Conservation (phyloP, 176 grass and related monocot species). For the Oryza meridionalis region DNA sequence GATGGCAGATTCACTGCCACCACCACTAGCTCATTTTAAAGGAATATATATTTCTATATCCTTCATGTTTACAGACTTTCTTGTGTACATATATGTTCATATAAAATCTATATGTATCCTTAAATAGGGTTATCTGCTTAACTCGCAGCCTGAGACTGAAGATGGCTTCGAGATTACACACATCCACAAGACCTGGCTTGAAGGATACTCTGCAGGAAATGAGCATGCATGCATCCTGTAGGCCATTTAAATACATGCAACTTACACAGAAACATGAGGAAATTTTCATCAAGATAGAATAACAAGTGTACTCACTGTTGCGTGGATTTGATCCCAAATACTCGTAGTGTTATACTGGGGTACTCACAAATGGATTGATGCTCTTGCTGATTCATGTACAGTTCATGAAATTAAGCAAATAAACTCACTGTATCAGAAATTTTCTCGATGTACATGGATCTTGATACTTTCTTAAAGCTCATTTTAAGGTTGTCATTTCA, state of each 20-base stretch:
- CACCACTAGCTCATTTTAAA: no score
- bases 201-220: constrained; percentile 55
- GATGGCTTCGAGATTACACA: constrained; percentile 54
- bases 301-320: background rate
- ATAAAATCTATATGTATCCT: background rate
- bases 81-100: background rate
- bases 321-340: background rate
- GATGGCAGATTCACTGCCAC: no score
- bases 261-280: constrained; percentile 10
- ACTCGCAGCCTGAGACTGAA: constrained; percentile 51
- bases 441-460: background rate
- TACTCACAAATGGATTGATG: background rate
- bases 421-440: background rate
- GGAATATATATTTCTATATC: background rate
- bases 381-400: background rate
- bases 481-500: background rate
- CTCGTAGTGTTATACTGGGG: background rate
- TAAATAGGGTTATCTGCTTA: background rate
- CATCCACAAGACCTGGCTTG: constrained; percentile 72
- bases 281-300: constrained; percentile 18
- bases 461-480: background rate
- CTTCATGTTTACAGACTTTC: background rate
- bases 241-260: constrained; percentile 19
- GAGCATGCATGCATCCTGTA: constrained; percentile 36
- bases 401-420: background rate